Evolutionary conservation across 2,329 filamentous ascomycete genomes (phyloP), one percentile per base, ranked within the genome.

Genomic region (Talaromyces pinophilus): DNA sequence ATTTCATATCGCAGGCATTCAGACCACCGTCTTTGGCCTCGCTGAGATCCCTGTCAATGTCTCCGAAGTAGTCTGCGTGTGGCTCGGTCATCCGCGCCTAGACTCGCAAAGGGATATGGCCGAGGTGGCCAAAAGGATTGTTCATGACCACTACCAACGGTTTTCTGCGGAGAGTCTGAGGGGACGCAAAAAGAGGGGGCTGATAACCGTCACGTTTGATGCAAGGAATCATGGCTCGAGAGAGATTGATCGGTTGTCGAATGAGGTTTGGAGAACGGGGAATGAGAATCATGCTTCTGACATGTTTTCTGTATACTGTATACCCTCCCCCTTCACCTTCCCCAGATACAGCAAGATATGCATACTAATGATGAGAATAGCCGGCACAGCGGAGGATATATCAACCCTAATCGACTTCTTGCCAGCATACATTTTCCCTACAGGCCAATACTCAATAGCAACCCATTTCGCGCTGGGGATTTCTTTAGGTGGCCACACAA

Each of bases 181-280:
- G 38, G 28, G 22, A 38, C 17, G 38, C 17, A 46, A 44, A 7
- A 30, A 44, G 35, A 60, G 13, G 67, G 91, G 90, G 0, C 79
- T 98, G 48, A 88, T 98, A 60, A 93, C 92, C 2, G 86, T 93
- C 13, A 87, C 90, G 2, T 96, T 97, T 77, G 95, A 98, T 79
- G 93, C 97, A 82, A 87, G 94, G 55, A 98, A 98, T 77, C 95
- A 98, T 79, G 95, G 95, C 30, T 85, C 86, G 2, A 83, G 95
- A 64, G 78, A 88, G 67, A 86, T 94, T 1, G 84, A 89, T 71
- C 80, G 85, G 7, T 71, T 84, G 19, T 88, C 90, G 30, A 98
- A 97, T 76, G 83, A 89, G 71, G 84, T 90, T 3, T 98, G 93
- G 94, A 85, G 86, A 52, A 79, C 86, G 44, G 93, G 92, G 35